phyloP scores from a whole-genome alignment of 2,329 filamentous ascomycete species.

The Colletotrichum limetticola region DNA sequence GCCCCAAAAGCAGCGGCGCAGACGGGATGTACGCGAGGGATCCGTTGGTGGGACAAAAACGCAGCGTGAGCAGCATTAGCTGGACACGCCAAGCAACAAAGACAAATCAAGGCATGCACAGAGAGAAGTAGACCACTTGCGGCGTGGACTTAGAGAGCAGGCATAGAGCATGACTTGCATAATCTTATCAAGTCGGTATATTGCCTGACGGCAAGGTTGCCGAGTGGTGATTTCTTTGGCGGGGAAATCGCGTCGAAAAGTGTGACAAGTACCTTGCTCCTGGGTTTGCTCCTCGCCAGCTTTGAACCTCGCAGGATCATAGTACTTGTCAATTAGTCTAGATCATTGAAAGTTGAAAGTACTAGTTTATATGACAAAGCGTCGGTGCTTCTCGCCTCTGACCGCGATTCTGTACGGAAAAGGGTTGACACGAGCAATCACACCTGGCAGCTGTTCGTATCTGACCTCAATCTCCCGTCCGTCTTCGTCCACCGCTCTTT shows the following conservation, averaged over 20 bases:
- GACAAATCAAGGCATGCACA: background rate
- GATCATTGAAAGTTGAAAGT: too few species aligned
- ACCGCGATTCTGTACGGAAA: too few species aligned
- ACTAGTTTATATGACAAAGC: too few species aligned
- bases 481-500: too few species aligned
- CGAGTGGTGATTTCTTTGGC: background rate
- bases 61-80: slow-evolving; percentile 14
- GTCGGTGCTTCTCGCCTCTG: too few species aligned
- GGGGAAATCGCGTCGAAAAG: background rate
- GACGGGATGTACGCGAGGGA: background rate
- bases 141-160: background rate
- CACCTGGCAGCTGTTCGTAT: too few species aligned
- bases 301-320: too few species aligned
- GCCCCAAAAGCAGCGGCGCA: background rate
- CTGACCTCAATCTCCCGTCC: too few species aligned
- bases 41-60: slow-evolving; percentile 3
- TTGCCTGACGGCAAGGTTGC: background rate
- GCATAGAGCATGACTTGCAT: background rate
- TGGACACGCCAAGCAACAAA: background rate
- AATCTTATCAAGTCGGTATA: too few species aligned
- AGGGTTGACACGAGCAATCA: too few species aligned
- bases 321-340: too few species aligned
- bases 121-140: background rate
- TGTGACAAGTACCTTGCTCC: background rate
- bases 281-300: too few species aligned